A percentile compares a stretch with the other conserved stretches of the same genome.
Evolutionary conservation across 2,329 filamentous ascomycete genomes (phyloP).

Genomic region (Aspergillus terreus): DNA sequence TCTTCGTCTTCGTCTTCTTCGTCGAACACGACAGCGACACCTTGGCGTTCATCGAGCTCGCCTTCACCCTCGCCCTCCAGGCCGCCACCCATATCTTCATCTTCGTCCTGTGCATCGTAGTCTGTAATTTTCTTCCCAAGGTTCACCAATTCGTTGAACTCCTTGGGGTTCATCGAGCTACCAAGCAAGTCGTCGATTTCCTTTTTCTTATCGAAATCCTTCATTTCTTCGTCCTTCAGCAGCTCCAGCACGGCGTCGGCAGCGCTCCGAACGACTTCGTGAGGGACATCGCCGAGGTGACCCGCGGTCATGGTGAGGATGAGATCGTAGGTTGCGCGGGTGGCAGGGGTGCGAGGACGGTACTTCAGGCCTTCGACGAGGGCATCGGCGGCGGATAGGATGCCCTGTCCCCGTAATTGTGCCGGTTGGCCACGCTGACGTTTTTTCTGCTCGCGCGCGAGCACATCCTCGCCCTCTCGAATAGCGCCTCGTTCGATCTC

Average conservation of each 20-base stretch:
- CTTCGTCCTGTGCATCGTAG: constrained; percentile 93
- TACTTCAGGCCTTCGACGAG: constrained; percentile 90
- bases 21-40: constrained; percentile 96
- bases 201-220: constrained; percentile 98
- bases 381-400: constrained; percentile 79
- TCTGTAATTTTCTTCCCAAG: constrained; percentile 98
- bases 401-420: constrained; percentile 68
- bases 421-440: constrained; percentile 71
- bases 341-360: constrained; percentile 84
- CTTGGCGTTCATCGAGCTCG: constrained; percentile 89
- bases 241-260: constrained; percentile 88
- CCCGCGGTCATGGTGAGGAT: constrained; percentile 87
- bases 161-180: constrained; percentile 74
- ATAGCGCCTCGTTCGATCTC: constrained; percentile 72
- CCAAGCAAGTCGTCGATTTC: constrained; percentile 92
- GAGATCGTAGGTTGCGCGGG: constrained; percentile 87
- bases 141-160: constrained; percentile 96
- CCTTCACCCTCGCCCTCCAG: constrained; percentile 62
- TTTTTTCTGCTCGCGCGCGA: constrained; percentile 81
- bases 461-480: constrained; percentile 76
- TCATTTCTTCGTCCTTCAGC: constrained; percentile 90
- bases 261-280: constrained; percentile 87
- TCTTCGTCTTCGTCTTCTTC: constrained; percentile 86
- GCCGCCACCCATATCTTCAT: constrained; percentile 77
- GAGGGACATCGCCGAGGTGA: constrained; percentile 86